Evolutionary conservation across 2,329 filamentous ascomycete genomes (phyloP).

Genomic region (Biscogniauxia sp.): DNA sequence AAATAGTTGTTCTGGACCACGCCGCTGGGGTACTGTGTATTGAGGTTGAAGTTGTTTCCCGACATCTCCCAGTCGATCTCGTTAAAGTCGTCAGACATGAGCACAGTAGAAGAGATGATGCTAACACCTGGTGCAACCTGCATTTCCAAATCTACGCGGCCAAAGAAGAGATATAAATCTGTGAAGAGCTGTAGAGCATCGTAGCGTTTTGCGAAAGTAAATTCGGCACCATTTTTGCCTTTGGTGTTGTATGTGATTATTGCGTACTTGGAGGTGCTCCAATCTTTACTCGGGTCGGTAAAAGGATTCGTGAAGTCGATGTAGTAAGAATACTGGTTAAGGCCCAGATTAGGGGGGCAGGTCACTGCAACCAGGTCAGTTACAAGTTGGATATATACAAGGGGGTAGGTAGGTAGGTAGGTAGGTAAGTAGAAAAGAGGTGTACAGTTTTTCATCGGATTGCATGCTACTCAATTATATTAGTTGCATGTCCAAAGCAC

Average conservation of each 20-base stretch:
- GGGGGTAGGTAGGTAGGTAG: not conserved
- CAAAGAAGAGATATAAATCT: slow-evolving; percentile 20
- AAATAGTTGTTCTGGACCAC: slow-evolving; percentile 19
- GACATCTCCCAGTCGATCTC: slow-evolving; percentile 25
- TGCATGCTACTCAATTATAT: slow-evolving; percentile 8
- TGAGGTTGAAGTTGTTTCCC: slow-evolving; percentile 19
- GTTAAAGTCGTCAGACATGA: slow-evolving; percentile 20
- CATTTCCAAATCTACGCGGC: slow-evolving; percentile 20
- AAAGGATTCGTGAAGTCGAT: slow-evolving; percentile 20
- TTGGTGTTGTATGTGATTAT: slow-evolving; percentile 17
- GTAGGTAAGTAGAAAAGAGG: not conserved
- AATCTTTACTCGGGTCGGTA: slow-evolving; percentile 5
- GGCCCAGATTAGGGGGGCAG: slow-evolving; percentile 17
- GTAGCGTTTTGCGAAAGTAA: slow-evolving; percentile 14
- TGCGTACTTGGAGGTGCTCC: slow-evolving; percentile 19
- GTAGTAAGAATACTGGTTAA: slow-evolving; percentile 13
- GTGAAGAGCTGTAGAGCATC: slow-evolving; percentile 20
- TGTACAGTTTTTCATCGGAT: slow-evolving; percentile 15
- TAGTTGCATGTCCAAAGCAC: not conserved
- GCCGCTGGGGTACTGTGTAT: slow-evolving; percentile 12
- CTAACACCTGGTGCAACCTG: slow-evolving; percentile 18
- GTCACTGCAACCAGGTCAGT: slow-evolving; percentile 3
- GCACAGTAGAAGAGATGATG: slow-evolving; percentile 19
- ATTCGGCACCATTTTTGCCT: slow-evolving; percentile 18
- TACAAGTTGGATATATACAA: not conserved